phyloP scores from a whole-genome alignment of 768 basidiomycete genomes.

The Tulasnella sp. region DNA sequence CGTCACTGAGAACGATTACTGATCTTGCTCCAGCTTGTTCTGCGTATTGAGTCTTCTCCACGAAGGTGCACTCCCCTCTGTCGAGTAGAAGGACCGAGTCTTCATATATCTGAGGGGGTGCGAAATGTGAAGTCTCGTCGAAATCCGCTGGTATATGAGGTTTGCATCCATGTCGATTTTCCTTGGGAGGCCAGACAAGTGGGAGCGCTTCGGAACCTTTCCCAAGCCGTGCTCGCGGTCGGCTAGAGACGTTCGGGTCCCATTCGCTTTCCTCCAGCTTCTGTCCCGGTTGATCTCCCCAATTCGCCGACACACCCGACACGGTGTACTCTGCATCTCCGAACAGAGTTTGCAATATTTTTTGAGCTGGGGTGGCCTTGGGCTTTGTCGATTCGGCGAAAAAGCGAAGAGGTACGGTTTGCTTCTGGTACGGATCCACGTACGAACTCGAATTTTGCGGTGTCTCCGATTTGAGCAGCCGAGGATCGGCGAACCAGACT shows the following conservation, averaged over 20 bases:
- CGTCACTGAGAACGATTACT: constrained; percentile 14
- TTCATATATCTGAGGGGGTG: constrained; percentile 6
- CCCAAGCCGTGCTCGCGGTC: constrained; percentile 6
- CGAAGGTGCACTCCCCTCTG: constrained; percentile 22
- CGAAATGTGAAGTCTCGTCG: not conserved
- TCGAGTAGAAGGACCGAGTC: constrained; percentile 13
- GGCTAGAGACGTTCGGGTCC: not conserved
- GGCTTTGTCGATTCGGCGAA: constrained; percentile 7
- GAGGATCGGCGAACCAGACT: constrained; percentile 25
- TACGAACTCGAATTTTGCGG: not conserved
- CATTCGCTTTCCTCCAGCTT: not conserved
- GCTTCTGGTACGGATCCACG: not conserved
- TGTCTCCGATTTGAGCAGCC: constrained; percentile 2
- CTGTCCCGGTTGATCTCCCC: constrained; percentile 15
- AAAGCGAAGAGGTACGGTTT: constrained; percentile 13
- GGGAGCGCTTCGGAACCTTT: constrained; percentile 6
- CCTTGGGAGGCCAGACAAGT: constrained; percentile 16
- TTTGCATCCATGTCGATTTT: constrained; percentile 17
- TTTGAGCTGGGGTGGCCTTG: constrained; percentile 2
- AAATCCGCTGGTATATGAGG: not conserved
- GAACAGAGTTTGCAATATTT: not conserved
- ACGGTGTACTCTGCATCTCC: not conserved
- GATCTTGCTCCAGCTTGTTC: constrained; percentile 20
- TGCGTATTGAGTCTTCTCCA: constrained; percentile 10
- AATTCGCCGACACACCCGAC: constrained; percentile 1